Conservation (phyloP, 257 asterid species). For the Solanum paucissectum region DNA sequence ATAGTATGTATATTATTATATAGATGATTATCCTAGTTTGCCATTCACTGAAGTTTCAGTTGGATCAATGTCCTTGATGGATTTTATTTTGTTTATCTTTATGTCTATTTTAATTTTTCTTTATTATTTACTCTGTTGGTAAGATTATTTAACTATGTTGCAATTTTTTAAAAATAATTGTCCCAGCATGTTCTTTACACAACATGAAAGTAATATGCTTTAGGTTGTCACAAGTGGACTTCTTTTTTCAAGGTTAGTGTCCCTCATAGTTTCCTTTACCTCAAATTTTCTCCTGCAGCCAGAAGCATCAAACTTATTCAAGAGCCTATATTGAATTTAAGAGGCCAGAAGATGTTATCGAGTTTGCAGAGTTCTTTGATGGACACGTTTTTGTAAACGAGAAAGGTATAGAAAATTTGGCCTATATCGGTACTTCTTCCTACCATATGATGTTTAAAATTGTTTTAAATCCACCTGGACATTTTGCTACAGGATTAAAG, state of each 20-base stretch:
- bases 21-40: background rate
- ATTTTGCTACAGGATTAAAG: background rate
- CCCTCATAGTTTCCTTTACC: background rate
- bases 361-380: slow-evolving; percentile 83
- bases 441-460: background rate
- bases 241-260: background rate
- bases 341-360: slow-evolving; percentile 75
- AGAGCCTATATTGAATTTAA: slow-evolving; percentile 79
- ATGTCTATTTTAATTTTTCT: background rate
- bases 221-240: background rate
- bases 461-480: background rate
- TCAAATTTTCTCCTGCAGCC: slow-evolving; percentile 48
- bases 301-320: slow-evolving; percentile 48
- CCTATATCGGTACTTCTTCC: background rate
- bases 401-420: slow-evolving; percentile 46
- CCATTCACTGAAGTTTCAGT: background rate
- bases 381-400: slow-evolving; percentile 95
- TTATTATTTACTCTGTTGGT: background rate
- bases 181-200: background rate
- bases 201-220: background rate
- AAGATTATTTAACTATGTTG: background rate
- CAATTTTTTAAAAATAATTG: background rate
- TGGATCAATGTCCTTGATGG: background rate
- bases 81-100: background rate
- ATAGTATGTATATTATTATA: background rate